Evolutionary conservation across 257 asterid genomes (phyloP).

Genomic region (Prunella vulgaris): DNA sequence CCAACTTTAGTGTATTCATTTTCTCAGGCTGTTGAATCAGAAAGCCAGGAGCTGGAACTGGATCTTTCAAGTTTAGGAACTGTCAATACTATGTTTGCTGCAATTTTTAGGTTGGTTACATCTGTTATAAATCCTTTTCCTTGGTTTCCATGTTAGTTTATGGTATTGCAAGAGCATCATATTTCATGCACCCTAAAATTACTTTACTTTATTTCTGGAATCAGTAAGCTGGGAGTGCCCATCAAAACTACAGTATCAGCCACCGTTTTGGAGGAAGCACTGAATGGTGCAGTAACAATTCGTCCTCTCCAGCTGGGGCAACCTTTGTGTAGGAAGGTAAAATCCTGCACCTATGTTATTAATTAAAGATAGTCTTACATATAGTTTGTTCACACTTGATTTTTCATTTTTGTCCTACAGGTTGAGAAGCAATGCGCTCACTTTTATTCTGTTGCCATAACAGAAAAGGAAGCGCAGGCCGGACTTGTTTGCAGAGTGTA

Average conservation of each 20-base stretch:
- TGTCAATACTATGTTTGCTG: conserved; percentile 95
- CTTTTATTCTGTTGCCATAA: conserved; percentile 80
- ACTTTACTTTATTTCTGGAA: conserved; percentile 22
- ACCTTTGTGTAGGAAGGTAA: conserved; percentile 78
- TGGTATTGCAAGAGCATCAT: background rate
- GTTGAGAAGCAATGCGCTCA: conserved; percentile 97
- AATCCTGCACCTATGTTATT: conserved; percentile 5
- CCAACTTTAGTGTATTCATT: conserved; percentile 10
- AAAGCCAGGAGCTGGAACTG: conserved; percentile 88
- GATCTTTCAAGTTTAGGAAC: conserved; percentile 98
- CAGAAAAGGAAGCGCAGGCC: conserved; percentile 79
- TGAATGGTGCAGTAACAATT: conserved; percentile 66
- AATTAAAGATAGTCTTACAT: background rate
- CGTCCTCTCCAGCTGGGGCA: conserved; percentile 73
- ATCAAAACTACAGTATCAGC: conserved; percentile 95
- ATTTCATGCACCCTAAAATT: conserved; percentile 13
- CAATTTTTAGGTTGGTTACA: conserved; percentile 75
- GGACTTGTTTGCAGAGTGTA: conserved; percentile 83
- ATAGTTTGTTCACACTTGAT: conserved; percentile 23
- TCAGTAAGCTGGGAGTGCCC: conserved; percentile 96
- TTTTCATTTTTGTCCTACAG: conserved; percentile 41
- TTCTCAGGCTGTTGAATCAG: conserved; percentile 88
- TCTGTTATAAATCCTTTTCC: conserved; percentile 10
- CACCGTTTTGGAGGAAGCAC: conserved; percentile 92
- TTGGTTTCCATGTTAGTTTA: background rate